Conservation (phyloP, 2,329 filamentous ascomycete genomes). For the Sporothrix mexicana region DNA sequence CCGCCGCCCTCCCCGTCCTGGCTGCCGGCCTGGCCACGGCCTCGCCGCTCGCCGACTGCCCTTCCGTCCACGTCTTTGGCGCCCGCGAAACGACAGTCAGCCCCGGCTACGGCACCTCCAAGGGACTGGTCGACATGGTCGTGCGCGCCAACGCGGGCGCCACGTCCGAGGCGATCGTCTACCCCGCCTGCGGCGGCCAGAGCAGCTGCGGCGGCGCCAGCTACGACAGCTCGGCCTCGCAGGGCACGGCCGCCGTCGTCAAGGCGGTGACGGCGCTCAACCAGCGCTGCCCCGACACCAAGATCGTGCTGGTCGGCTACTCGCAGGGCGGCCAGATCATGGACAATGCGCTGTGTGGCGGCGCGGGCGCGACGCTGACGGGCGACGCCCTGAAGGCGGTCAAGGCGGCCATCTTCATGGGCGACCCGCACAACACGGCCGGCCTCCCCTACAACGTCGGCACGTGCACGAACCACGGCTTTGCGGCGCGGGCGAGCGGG, state of each 20-base stretch:
- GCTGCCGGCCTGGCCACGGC: slow-evolving; percentile 6
- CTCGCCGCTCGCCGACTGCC: slow-evolving; percentile 42
- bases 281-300: slow-evolving; percentile 59
- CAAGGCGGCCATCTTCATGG: slow-evolving; percentile 70
- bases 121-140: slow-evolving; percentile 58
- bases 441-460: slow-evolving; percentile 66
- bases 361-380: slow-evolving; percentile 55
- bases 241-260: slow-evolving; percentile 64
- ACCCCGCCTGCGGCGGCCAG: slow-evolving; percentile 69
- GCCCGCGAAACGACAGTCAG: slow-evolving; percentile 57
- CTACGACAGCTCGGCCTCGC: slow-evolving; percentile 64
- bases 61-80: slow-evolving; percentile 53
- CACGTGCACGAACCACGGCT: slow-evolving; percentile 64
- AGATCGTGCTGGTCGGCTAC: slow-evolving; percentile 67
- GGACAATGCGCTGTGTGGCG: slow-evolving; percentile 68
- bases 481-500: slow-evolving; percentile 63
- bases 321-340: slow-evolving; percentile 69
- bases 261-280: slow-evolving; percentile 65
- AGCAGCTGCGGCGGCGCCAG: slow-evolving; percentile 61
- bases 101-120: slow-evolving; percentile 59
- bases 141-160: slow-evolving; percentile 55
- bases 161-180: slow-evolving; percentile 61
- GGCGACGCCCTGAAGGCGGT: slow-evolving; percentile 59
- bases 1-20: neutral
- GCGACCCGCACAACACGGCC: slow-evolving; percentile 62